Evolutionary conservation across 2,329 filamentous ascomycete genomes (phyloP), one percentile per base, ranked within the genome.

Genomic region (Aspergillus piperis): DNA sequence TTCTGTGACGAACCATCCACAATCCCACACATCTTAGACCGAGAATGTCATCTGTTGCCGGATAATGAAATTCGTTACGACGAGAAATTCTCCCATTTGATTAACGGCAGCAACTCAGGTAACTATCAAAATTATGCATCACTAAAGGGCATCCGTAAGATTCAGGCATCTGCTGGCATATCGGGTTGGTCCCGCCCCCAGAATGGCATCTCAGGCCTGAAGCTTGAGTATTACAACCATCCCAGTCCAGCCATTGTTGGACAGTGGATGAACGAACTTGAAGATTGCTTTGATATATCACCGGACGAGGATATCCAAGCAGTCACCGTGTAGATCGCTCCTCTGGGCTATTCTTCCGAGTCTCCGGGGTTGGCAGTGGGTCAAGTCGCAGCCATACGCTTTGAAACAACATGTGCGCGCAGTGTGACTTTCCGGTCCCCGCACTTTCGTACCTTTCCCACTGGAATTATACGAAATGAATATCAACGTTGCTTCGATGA

Each of bases 71-170:
- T 61, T 3, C 36, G 23, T 41, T 63, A 59, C 42, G 62, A 62
- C 4, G 27, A 30, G 8, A 30, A 11, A 30, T 30, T 64, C 50
- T 58, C 59, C 1, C 49, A 53, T 50, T 59, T 58, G 17, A 58
- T 60, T 19, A 7, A 39, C 30, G 25, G 53, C 13, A 25, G 17
- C 15, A 25, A 25, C 8, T 19, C 23, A 2, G 49, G 19, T 38
- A 59, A 47, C 32, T 60, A 60, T 54, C 55, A 62, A 19, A 62
- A 48, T 8, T 60, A 58, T 19, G 62, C 62, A 39, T 54, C 62
- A 17, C 42, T 64, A 8, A 42, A 27, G 30, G 48, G 49, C 2
- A 47, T 64, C 3, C 60, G 54, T 23, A 60, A 41, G 21, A 60
- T 62, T 11, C 27, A 30, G 27, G 27, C 27, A 30, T 30, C 27